These are phyloP conservation scores for Wickerhamiella qilinensis DNA, from an alignment of 805 yeast genomes.

Conservation along the genomic window DNA sequence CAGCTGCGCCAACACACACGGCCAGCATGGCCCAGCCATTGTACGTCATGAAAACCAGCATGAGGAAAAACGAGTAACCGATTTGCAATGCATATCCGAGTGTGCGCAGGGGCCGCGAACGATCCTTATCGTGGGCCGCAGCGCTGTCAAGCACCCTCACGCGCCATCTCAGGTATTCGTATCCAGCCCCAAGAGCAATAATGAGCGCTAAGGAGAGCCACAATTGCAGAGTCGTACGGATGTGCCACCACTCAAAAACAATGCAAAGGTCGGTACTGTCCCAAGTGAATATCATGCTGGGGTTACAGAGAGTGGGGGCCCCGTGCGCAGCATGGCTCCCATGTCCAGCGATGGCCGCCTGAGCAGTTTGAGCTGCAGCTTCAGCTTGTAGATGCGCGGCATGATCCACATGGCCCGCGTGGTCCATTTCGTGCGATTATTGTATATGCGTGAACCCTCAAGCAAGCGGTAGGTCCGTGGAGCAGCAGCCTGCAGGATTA, in stretches of 20 bases:
- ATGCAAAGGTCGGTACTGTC: slow-evolving; percentile 57
- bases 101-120: slow-evolving; percentile 8
- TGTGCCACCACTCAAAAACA: slow-evolving; percentile 69
- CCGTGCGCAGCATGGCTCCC: neutral
- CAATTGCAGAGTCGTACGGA: slow-evolving; percentile 35
- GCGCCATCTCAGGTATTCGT: slow-evolving; percentile 37
- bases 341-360: no score
- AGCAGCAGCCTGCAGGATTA: no score
- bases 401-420: no score
- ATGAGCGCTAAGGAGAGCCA: slow-evolving; percentile 36
- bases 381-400: neutral
- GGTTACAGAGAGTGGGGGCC: slow-evolving; percentile 7
- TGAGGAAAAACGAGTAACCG: slow-evolving; percentile 28
- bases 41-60: slow-evolving; percentile 77
- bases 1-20: slow-evolving; percentile 52
- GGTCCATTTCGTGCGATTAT: no score
- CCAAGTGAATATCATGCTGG: slow-evolving; percentile 62
- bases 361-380: neutral
- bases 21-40: slow-evolving; percentile 72
- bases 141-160: slow-evolving; percentile 12
- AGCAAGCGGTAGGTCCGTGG: no score
- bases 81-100: slow-evolving; percentile 16
- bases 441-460: no score
- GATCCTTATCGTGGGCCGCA: no score
- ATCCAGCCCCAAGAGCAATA: slow-evolving; percentile 34